Evolutionary conservation across 2,329 filamentous ascomycete genomes (phyloP).

Genomic region (Fusarium pseudonygamai): DNA sequence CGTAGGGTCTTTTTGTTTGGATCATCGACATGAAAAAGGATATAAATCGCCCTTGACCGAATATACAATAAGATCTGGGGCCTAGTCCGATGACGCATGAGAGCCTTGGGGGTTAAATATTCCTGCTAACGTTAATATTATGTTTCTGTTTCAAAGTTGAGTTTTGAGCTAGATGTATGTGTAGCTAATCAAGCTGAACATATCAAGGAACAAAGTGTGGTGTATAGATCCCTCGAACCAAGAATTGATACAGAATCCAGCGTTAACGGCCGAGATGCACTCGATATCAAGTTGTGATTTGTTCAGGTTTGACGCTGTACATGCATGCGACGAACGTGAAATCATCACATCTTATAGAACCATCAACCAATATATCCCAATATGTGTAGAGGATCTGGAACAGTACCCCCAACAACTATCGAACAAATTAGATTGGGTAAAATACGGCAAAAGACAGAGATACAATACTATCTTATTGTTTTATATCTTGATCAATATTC

Average conservation of each 20-base stretch:
- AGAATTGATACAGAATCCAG: not conserved
- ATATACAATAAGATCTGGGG: not conserved
- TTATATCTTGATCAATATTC: not conserved
- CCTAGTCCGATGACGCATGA: not conserved
- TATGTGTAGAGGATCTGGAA: not conserved
- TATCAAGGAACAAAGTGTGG: not conserved
- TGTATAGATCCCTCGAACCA: not conserved
- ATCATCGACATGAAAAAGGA: not conserved
- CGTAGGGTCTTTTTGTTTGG: not conserved
- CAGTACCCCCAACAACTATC: not conserved
- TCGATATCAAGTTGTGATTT: not conserved
- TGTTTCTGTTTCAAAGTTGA: not conserved
- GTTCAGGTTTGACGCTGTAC: not conserved
- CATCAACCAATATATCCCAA: not conserved
- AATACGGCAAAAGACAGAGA: not conserved
- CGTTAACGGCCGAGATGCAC: no score
- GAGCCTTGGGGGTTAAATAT: not conserved
- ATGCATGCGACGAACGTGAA: not conserved
- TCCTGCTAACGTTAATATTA: no score
- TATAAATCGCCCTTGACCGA: not conserved
- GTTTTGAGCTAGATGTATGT: not conserved
- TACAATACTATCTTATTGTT: not conserved
- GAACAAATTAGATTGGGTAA: not conserved
- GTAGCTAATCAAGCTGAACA: not conserved
- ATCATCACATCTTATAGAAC: not conserved